phyloP scores from a whole-genome alignment of 1,284 basidiomycete species.

The Phenoliferia sp. region DNA sequence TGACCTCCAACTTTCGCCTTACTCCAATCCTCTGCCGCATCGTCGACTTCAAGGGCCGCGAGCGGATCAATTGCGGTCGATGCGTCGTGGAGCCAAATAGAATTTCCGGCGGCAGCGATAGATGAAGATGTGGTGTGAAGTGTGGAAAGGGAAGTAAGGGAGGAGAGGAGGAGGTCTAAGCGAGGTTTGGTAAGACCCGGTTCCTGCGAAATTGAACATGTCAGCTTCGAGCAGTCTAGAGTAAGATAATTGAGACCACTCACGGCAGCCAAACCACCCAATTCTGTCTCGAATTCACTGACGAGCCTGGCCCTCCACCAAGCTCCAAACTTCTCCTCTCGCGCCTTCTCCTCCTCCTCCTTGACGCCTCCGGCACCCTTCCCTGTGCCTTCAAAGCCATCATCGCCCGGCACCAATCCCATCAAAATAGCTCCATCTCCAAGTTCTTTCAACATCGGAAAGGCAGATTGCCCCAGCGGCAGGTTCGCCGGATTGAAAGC shows the following conservation, averaged over 20 bases:
- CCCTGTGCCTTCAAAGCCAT: not conserved
- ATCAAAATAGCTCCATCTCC: slow-evolving; percentile 15
- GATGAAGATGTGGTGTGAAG: slow-evolving; percentile 30
- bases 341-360: not conserved
- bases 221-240: not conserved
- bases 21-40: slow-evolving; percentile 24
- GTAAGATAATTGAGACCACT: not conserved
- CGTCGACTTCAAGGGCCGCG: slow-evolving; percentile 9
- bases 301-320: slow-evolving; percentile 30
- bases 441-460: slow-evolving; percentile 21
- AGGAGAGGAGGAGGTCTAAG: slow-evolving; percentile 28
- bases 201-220: slow-evolving; percentile 6
- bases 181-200: slow-evolving; percentile 28
- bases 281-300: slow-evolving; percentile 28
- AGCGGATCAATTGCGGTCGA: slow-evolving; percentile 26
- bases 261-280: slow-evolving; percentile 29
- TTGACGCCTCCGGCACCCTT: not conserved
- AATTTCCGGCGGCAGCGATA: slow-evolving; percentile 7
- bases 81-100: slow-evolving; percentile 30
- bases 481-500: slow-evolving; percentile 22
- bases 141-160: slow-evolving; percentile 27
- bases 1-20: slow-evolving; percentile 22
- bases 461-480: slow-evolving; percentile 19
- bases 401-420: slow-evolving; percentile 23
- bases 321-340: slow-evolving; percentile 24